A percentile compares a stretch with the other conserved stretches of the same genome.
Conservation (phyloP, 306 rosid species). For the Fragaria iinumae region DNA sequence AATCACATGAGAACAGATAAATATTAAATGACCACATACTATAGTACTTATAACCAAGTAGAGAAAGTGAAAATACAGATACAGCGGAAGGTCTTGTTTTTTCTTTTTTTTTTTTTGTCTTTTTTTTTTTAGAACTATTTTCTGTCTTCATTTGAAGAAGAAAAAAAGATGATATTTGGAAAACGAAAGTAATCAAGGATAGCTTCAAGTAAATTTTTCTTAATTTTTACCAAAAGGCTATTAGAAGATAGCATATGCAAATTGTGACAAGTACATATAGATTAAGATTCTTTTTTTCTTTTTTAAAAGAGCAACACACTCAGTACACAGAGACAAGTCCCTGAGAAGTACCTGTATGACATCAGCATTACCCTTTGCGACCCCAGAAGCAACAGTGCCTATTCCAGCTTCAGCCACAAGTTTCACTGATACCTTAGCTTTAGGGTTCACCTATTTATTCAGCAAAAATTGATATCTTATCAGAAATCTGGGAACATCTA, state of each 20-base stretch:
- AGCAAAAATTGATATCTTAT: constrained; percentile 25
- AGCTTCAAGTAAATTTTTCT: not conserved
- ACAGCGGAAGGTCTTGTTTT: not conserved
- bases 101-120: too few relatives aligned
- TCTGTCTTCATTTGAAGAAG: not conserved
- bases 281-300: not conserved
- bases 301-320: not conserved
- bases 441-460: constrained; percentile 83
- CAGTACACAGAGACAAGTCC: not conserved
- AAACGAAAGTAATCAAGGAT: not conserved
- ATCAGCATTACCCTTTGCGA: constrained; percentile 99
- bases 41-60: not conserved
- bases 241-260: not conserved
- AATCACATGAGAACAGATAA: not conserved
- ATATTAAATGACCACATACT: not conserved
- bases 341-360: constrained; percentile 68
- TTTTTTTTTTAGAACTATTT: not conserved
- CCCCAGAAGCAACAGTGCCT: constrained; percentile 99
- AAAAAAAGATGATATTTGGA: not conserved
- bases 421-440: constrained; percentile 94
- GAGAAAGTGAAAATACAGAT: not conserved
- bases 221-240: not conserved
- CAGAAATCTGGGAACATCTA: constrained; percentile 18
- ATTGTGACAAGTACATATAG: not conserved
- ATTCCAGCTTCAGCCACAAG: constrained; percentile 99